These are phyloP conservation scores for Ephemerocybe angulata DNA, from an alignment of 768 basidiomycete species.

Conservation along the genomic window DNA sequence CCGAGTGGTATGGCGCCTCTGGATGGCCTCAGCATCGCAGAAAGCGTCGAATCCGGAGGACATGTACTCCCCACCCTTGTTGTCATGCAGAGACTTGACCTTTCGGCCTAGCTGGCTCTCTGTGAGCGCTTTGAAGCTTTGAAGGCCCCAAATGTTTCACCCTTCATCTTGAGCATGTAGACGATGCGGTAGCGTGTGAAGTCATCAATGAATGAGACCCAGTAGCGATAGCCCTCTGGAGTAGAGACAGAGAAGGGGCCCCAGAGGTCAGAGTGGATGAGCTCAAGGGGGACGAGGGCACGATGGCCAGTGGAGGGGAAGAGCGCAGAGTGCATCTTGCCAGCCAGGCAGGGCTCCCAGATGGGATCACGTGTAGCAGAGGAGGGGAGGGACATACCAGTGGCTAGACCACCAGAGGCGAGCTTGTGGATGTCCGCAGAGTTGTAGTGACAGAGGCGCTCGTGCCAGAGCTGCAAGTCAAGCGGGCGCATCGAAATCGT, in stretches of 20 bases:
- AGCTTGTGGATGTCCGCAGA: no score
- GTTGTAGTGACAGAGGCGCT: no score
- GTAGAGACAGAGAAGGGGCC: constrained; percentile 23
- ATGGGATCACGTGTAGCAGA: constrained; percentile 15
- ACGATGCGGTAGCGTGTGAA: constrained; percentile 16
- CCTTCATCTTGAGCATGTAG: constrained; percentile 21
- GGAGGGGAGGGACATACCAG: not conserved
- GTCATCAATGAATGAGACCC: constrained; percentile 29
- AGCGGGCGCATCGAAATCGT: no score
- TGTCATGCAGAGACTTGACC: constrained; percentile 25
- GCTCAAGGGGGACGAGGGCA: no score
- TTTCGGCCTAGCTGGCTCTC: constrained; percentile 25
- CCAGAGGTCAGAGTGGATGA: constrained; percentile 22
- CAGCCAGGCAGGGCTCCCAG: constrained; percentile 15
- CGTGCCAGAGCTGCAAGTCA: no score
- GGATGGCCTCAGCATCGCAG: constrained; percentile 22
- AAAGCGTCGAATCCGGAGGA: constrained; percentile 18
- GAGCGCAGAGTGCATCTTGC: constrained; percentile 15
- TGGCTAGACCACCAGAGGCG: no score
- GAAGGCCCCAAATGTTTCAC: constrained; percentile 24
- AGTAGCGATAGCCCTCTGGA: no score
- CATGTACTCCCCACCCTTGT: constrained; percentile 36
- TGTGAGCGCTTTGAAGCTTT: constrained; percentile 29
- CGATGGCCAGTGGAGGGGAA: constrained; percentile 10
- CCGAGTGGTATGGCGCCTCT: constrained; percentile 15